These are phyloP conservation scores for Wickerhamomyces xylosicus DNA, from an alignment of 805 yeast genomes.

Conservation along the genomic window DNA sequence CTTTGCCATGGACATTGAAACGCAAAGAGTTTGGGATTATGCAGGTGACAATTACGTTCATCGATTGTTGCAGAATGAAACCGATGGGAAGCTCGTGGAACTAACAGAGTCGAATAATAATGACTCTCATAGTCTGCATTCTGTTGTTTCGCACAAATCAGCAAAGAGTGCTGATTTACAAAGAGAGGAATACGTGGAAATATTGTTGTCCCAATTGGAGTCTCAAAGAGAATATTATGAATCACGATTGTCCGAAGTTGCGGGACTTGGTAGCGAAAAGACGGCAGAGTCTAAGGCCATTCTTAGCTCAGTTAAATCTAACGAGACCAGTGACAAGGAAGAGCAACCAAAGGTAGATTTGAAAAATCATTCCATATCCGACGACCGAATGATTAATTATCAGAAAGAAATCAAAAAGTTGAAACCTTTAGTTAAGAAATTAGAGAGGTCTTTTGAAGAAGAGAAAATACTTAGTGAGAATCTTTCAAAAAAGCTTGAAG, in stretches of 20 bases:
- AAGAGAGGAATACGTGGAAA: slow-evolving; percentile 57
- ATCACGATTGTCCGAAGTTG: slow-evolving; percentile 26
- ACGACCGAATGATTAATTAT: slow-evolving; percentile 7
- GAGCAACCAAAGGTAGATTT: no score
- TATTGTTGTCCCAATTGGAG: slow-evolving; percentile 70
- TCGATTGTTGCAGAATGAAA: slow-evolving; percentile 70
- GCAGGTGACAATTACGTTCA: slow-evolving; percentile 89
- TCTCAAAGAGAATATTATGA: slow-evolving; percentile 83
- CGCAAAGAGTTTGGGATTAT: slow-evolving; percentile 92
- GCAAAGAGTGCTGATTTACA: slow-evolving; percentile 47
- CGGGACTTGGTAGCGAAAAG: not conserved
- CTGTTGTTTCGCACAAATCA: slow-evolving; percentile 22
- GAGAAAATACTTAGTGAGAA: slow-evolving; percentile 35
- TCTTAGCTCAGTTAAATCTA: no score
- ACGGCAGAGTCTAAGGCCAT: not conserved
- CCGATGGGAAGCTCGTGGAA: slow-evolving; percentile 86
- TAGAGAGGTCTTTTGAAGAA: slow-evolving; percentile 19
- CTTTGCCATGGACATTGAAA: slow-evolving; percentile 77
- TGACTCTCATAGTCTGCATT: slow-evolving; percentile 2
- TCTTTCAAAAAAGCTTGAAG: slow-evolving; percentile 29
- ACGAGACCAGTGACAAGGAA: no score
- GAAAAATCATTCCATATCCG: no score
- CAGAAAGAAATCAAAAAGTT: slow-evolving; percentile 24
- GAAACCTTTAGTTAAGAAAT: slow-evolving; percentile 4
- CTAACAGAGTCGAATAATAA: slow-evolving; percentile 20